These are phyloP conservation scores for Wallacemonas collosoma DNA, from an alignment of 208 protist genomes.

Conservation along the genomic window DNA sequence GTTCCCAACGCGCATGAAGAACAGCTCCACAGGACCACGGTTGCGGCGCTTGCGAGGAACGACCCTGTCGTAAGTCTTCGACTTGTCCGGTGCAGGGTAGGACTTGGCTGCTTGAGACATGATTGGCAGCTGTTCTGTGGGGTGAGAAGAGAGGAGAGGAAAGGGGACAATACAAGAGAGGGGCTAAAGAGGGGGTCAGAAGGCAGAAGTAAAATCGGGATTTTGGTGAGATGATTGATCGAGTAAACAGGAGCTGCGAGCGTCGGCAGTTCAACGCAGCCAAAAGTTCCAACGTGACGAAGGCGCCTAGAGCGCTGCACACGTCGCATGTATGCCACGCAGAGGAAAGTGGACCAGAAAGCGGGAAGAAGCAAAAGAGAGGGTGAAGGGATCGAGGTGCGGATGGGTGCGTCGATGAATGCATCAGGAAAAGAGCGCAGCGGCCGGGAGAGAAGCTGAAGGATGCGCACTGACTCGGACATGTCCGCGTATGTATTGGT, in stretches of 20 bases:
- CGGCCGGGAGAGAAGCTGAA: not conserved
- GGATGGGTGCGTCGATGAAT: no score
- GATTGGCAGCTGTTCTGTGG: constrained; percentile 6
- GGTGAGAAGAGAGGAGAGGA: not conserved
- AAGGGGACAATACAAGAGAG: not conserved
- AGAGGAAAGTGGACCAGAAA: no score
- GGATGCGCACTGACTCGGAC: no score
- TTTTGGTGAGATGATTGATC: no score
- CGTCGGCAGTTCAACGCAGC: no score
- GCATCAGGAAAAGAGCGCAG: not conserved
- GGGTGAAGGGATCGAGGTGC: no score
- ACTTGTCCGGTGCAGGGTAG: constrained; percentile 71
- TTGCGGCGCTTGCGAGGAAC: constrained; percentile 34
- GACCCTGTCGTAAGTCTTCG: constrained; percentile 73
- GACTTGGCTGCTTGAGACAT: constrained; percentile 24
- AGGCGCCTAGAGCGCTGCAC: no score
- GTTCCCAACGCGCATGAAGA: constrained; percentile 37
- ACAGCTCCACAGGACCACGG: constrained; percentile 27
- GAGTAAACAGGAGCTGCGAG: no score
- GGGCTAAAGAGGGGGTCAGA: not conserved
- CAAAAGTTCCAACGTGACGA: no score
- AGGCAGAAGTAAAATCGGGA: not conserved
- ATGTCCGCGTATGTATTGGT: no score
- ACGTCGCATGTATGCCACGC: no score
- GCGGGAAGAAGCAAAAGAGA: no score